A percentile compares a stretch with the other conserved stretches of the same genome.
Evolutionary conservation across 345 rosid genomes (phyloP).

Genomic region (Raphanus sativus): DNA sequence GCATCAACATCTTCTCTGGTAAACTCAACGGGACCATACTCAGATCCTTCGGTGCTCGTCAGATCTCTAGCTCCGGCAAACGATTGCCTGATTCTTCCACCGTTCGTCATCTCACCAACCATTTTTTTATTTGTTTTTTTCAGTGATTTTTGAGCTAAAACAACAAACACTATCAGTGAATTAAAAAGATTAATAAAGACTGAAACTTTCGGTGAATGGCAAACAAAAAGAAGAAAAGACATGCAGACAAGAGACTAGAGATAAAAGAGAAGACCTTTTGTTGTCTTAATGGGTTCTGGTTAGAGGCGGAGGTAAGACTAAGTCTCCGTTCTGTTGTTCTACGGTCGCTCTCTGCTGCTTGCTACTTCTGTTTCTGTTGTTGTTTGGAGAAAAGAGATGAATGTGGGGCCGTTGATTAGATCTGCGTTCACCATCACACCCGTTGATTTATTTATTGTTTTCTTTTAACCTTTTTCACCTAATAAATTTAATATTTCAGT

Average conservation of each 20-base stretch:
- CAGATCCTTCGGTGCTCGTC: constrained; percentile 62
- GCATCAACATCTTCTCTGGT: constrained; percentile 70
- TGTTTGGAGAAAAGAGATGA: constrained; percentile 37
- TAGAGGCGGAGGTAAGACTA: constrained; percentile 42
- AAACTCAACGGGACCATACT: constrained; percentile 56
- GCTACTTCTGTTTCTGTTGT: constrained; percentile 37
- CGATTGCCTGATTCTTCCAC: constrained; percentile 50
- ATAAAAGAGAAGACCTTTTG: background rate
- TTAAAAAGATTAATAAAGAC: background rate
- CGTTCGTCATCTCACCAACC: constrained; percentile 53
- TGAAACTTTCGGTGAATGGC: constrained; percentile 5
- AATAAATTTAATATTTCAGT: background rate
- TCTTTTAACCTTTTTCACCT: background rate
- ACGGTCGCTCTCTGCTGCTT: constrained; percentile 26
- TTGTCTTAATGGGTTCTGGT: constrained; percentile 7
- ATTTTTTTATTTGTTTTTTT: background rate
- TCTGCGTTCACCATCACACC: constrained; percentile 58
- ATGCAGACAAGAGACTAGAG: background rate
- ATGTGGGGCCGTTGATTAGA: constrained; percentile 63
- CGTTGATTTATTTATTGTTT: constrained; percentile 52
- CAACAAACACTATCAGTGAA: constrained; percentile 13
- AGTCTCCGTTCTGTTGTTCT: constrained; percentile 42
- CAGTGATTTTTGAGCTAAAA: constrained; percentile 26
- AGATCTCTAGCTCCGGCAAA: constrained; percentile 58
- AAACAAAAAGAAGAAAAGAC: background rate